phyloP scores from a whole-genome alignment of 352 stramenopile genomes.

The Phytophthora pinifolia region DNA sequence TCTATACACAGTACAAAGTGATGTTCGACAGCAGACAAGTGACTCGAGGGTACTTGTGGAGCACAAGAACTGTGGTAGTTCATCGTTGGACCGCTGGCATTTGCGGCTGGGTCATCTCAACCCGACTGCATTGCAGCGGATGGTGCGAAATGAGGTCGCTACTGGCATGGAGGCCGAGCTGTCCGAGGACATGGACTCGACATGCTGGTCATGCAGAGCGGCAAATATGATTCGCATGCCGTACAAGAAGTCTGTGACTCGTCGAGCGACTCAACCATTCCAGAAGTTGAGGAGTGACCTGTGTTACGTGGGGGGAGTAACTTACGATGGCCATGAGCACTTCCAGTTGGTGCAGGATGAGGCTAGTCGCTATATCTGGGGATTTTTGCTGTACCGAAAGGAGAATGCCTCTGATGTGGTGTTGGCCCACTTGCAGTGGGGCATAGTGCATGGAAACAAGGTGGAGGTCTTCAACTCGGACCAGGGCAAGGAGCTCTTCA shows the following conservation, averaged over 20 bases:
- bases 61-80: too few relatives aligned
- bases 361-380: conserved; percentile 5
- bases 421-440: background rate
- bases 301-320: background rate
- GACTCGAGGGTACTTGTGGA: too few relatives aligned
- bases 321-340: background rate
- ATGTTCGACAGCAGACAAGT: too few relatives aligned
- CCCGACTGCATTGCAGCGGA: too few relatives aligned
- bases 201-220: background rate
- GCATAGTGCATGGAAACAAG: background rate
- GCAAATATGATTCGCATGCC: conserved; percentile 2
- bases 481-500: conserved; percentile 3
- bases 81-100: too few relatives aligned
- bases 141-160: too few relatives aligned
- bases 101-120: too few relatives aligned
- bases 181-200: background rate
- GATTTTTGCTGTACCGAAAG: background rate
- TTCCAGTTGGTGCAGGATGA: conserved; percentile 8
- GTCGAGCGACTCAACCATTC: background rate
- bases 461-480: conserved; percentile 11
- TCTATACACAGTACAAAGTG: too few relatives aligned
- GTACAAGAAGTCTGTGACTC: background rate
- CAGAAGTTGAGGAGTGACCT: conserved; percentile 1
- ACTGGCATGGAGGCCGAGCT: background rate
- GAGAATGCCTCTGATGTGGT: background rate